Conservation (phyloP, 106 monocot species). For the Iris macrosiphon region DNA sequence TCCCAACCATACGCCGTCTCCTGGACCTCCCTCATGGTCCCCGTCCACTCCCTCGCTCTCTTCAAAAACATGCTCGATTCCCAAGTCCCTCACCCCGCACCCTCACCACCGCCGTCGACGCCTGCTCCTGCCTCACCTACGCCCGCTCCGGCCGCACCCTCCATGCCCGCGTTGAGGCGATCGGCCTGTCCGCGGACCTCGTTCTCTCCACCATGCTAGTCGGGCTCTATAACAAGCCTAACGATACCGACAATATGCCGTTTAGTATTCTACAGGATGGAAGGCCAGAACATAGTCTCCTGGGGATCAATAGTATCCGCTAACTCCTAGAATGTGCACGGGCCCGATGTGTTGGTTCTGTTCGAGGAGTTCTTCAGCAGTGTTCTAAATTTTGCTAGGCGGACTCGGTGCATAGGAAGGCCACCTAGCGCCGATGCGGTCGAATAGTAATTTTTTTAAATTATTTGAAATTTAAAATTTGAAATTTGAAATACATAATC, state of each 20-base stretch:
- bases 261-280: conserved; percentile 47
- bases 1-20: conserved; percentile 46
- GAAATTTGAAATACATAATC: too few relatives aligned
- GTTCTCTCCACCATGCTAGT: conserved; percentile 63
- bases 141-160: conserved; percentile 23
- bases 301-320: conserved; percentile 74
- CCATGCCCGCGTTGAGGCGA: conserved; percentile 40
- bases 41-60: conserved; percentile 24
- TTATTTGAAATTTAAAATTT: too few relatives aligned
- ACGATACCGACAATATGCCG: conserved; percentile 26
- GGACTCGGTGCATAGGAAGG: too few relatives aligned
- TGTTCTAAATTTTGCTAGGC: too few relatives aligned
- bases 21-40: conserved; percentile 72
- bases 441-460: too few relatives aligned
- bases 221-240: conserved; percentile 54
- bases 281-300: conserved; percentile 27
- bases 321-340: conserved; percentile 52
- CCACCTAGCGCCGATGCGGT: too few relatives aligned
- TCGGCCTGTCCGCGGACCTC: conserved; percentile 37
- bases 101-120: conserved; percentile 39
- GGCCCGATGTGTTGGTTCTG: conserved; percentile 35
- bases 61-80: conserved; percentile 28
- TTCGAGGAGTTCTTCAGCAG: conserved; percentile 52
- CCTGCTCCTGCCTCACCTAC: conserved; percentile 42
- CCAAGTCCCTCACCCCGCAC: conserved; percentile 28